Conservation (phyloP, 192 early-diverging fungal species). For the Umbelopsis sp. region DNA sequence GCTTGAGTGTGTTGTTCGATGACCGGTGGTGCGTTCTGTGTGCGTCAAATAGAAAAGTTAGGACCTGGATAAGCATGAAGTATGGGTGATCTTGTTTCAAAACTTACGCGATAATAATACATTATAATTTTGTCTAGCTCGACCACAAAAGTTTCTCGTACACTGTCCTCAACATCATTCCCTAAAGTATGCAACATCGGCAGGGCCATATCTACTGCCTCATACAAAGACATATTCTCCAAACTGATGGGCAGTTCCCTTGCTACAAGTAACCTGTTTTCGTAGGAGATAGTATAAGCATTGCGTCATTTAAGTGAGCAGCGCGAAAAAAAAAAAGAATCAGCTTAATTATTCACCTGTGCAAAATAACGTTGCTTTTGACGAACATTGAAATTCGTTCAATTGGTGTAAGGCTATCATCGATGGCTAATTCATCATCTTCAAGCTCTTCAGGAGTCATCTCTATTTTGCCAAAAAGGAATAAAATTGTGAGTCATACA, state of each 20-base stretch:
- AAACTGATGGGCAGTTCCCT: slow-evolving; percentile 43
- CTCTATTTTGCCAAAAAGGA: background rate
- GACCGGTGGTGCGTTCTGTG: slow-evolving; percentile 23
- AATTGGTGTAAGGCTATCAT: slow-evolving; percentile 39
- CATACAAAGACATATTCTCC: slow-evolving; percentile 35
- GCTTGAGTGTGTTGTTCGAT: background rate
- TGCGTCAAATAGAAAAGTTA: background rate
- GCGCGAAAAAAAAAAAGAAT: background rate
- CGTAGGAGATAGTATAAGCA: slow-evolving; percentile 14
- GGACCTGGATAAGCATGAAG: background rate
- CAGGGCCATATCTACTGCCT: slow-evolving; percentile 44
- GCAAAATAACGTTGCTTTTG: slow-evolving; percentile 38
- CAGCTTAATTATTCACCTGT: slow-evolving; percentile 33
- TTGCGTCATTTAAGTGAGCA: background rate
- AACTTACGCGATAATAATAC: slow-evolving; percentile 46
- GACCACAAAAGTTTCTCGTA: slow-evolving; percentile 45
- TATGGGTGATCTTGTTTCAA: background rate
- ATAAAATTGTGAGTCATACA: background rate
- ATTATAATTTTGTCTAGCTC: slow-evolving; percentile 53
- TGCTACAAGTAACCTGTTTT: slow-evolving; percentile 44
- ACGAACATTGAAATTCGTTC: slow-evolving; percentile 41
- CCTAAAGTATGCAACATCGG: slow-evolving; percentile 40
- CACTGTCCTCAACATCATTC: slow-evolving; percentile 46
- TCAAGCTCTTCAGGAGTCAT: slow-evolving; percentile 35
- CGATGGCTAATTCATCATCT: slow-evolving; percentile 34